Evolutionary conservation across 1,284 basidiomycete genomes (phyloP).

Genomic region (Ustilago lituana): DNA sequence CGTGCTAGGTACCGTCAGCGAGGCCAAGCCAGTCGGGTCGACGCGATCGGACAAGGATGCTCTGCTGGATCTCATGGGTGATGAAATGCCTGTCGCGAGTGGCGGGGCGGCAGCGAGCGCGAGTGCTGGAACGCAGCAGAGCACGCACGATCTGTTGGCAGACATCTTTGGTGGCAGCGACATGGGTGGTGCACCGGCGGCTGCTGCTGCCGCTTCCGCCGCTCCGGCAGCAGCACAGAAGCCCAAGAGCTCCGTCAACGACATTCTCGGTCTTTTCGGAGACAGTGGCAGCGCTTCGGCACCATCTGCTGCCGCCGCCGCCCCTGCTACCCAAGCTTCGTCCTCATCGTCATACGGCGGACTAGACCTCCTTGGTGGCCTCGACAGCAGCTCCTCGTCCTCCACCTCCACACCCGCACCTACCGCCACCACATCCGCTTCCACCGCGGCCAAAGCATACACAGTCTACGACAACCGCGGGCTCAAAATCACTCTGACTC

Average conservation of each 20-base stretch:
- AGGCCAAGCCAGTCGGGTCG: slow-evolving; percentile 60
- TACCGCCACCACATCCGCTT: slow-evolving; percentile 64
- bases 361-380: slow-evolving; percentile 64
- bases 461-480: slow-evolving; percentile 91
- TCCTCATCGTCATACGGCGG: slow-evolving; percentile 31
- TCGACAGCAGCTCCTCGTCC: slow-evolving; percentile 16
- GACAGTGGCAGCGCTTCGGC: slow-evolving; percentile 63
- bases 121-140: slow-evolving; percentile 69
- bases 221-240: slow-evolving; percentile 43
- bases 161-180: slow-evolving; percentile 84
- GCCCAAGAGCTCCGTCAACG: slow-evolving; percentile 76
- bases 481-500: slow-evolving; percentile 87
- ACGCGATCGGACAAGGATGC: slow-evolving; percentile 59
- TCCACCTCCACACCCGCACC: slow-evolving; percentile 63
- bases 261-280: slow-evolving; percentile 91
- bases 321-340: slow-evolving; percentile 26
- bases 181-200: slow-evolving; percentile 68
- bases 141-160: slow-evolving; percentile 87
- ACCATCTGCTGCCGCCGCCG: slow-evolving; percentile 65
- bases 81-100: slow-evolving; percentile 49
- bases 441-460: slow-evolving; percentile 72
- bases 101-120: slow-evolving; percentile 10
- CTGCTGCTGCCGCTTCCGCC: slow-evolving; percentile 47
- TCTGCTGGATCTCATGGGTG: slow-evolving; percentile 61
- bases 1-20: slow-evolving; percentile 60